A percentile compares a stretch with the other conserved stretches of the same genome.
These are phyloP conservation scores for Hura crepitans DNA, from an alignment of 441 rosid genomes.

Conservation along the genomic window DNA sequence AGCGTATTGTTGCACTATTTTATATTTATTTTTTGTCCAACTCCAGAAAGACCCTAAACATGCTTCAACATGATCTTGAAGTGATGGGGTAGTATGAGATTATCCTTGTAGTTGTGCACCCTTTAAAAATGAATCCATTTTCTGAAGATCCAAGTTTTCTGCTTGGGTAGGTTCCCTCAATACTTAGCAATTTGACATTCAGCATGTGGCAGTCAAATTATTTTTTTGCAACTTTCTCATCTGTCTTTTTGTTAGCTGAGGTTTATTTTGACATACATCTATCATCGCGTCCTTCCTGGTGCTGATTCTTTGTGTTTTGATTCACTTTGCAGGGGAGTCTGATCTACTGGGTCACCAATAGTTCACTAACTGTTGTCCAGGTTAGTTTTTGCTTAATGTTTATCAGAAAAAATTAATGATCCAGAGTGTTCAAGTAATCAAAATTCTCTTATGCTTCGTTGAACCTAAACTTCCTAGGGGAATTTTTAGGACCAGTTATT, in stretches of 20 bases:
- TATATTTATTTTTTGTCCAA: too few relatives aligned
- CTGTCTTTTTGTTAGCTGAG: background rate
- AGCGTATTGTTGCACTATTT: too few relatives aligned
- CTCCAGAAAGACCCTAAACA: too few relatives aligned
- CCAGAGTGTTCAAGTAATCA: background rate
- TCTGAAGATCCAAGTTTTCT: too few relatives aligned
- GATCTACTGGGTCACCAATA: slow-evolving; percentile 84
- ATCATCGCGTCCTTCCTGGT: background rate
- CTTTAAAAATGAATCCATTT: too few relatives aligned
- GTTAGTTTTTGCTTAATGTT: slow-evolving; percentile 33
- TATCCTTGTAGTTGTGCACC: too few relatives aligned
- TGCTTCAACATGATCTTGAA: too few relatives aligned
- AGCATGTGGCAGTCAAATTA: too few relatives aligned
- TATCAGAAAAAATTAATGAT: too few relatives aligned
- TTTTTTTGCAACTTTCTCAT: background rate
- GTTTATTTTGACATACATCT: background rate
- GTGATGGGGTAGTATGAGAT: too few relatives aligned
- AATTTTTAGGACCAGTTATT: background rate
- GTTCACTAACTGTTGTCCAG: slow-evolving; percentile 63
- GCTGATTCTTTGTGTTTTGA: slow-evolving; percentile 14
- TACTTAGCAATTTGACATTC: too few relatives aligned
- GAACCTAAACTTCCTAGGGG: background rate
- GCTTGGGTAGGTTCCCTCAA: too few relatives aligned
- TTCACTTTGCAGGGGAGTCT: slow-evolving; percentile 70
- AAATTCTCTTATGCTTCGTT: background rate